phyloP scores from a whole-genome alignment of 78 protist genomes.

The Ministeria vibrans region DNA sequence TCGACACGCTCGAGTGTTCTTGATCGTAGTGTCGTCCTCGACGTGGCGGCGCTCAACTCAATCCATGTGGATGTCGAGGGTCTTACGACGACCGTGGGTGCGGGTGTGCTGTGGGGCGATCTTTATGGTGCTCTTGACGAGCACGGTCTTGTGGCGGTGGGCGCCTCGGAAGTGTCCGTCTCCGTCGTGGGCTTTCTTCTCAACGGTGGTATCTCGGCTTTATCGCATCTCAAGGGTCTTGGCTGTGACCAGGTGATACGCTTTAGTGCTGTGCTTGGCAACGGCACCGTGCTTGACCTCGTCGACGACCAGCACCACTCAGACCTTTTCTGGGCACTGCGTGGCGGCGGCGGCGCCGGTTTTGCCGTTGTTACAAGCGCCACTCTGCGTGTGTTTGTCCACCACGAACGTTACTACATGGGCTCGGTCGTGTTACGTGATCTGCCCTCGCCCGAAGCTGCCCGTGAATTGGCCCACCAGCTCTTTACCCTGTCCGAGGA shows the following conservation, averaged over 20 bases:
- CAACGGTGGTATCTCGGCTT: conserved; percentile 6
- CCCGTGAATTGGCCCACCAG: too few species aligned
- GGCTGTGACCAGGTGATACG: conserved; percentile 7
- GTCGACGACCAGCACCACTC: not conserved
- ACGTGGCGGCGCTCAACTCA: too few species aligned
- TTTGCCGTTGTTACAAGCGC: conserved; percentile 16
- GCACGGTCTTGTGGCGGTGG: not conserved
- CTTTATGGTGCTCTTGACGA: not conserved
- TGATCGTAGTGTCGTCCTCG: too few species aligned
- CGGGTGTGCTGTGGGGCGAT: not conserved
- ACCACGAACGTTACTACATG: too few species aligned
- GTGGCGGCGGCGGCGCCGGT: conserved; percentile 31
- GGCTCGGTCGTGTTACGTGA: too few species aligned
- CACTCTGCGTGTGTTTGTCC: too few species aligned
- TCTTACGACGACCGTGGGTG: not conserved
- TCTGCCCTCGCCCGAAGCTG: too few species aligned
- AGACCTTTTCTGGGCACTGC: conserved; percentile 26
- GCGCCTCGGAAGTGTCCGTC: not conserved
- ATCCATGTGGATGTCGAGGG: too few species aligned
- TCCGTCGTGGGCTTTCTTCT: not conserved
- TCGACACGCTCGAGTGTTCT: too few species aligned
- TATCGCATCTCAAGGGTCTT: not conserved
- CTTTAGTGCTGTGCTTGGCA: not conserved
- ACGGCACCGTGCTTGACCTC: conserved; percentile 1
- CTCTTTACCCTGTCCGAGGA: too few species aligned